These are phyloP conservation scores for Eucommia ulmoides DNA, from an alignment of 257 asterid genomes.

Conservation along the genomic window DNA sequence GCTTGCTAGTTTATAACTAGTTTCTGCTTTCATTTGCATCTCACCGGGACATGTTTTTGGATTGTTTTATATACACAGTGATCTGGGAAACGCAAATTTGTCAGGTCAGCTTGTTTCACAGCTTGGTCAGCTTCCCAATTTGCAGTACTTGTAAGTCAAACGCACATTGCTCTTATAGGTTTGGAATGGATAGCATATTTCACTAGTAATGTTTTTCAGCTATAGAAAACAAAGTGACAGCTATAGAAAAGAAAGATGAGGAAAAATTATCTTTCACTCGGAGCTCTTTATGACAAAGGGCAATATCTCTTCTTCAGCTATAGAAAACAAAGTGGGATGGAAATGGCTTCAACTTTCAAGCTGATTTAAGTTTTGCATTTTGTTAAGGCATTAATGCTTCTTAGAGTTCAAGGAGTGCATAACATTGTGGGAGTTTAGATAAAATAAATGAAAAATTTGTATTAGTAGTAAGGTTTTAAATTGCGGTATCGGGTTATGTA, in stretches of 20 bases:
- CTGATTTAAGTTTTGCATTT: no score
- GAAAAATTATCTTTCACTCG: neutral
- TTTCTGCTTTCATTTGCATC: conserved; percentile 5
- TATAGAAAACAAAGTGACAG: no score
- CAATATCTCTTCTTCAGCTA: neutral
- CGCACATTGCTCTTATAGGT: no score
- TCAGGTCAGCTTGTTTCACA: conserved; percentile 78
- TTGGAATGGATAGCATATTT: no score
- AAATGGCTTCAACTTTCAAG: no score
- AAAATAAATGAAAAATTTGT: no score
- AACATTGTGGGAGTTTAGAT: no score
- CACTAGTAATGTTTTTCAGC: neutral
- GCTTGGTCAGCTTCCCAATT: conserved; percentile 66
- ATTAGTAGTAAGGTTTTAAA: no score
- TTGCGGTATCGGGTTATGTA: no score
- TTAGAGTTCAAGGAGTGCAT: no score
- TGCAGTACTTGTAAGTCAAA: conserved; percentile 88
- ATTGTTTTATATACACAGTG: conserved; percentile 34
- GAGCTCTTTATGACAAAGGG: neutral
- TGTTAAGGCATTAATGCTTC: no score
- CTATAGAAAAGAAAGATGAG: neutral
- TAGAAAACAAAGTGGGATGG: no score
- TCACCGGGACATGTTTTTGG: conserved; percentile 4
- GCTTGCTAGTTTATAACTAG: neutral
- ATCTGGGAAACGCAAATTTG: conserved; percentile 93